Evolutionary conservation across 768 basidiomycete genomes (phyloP), one percentile per base, ranked within the genome.

Genomic region (Trametes coccinea): DNA sequence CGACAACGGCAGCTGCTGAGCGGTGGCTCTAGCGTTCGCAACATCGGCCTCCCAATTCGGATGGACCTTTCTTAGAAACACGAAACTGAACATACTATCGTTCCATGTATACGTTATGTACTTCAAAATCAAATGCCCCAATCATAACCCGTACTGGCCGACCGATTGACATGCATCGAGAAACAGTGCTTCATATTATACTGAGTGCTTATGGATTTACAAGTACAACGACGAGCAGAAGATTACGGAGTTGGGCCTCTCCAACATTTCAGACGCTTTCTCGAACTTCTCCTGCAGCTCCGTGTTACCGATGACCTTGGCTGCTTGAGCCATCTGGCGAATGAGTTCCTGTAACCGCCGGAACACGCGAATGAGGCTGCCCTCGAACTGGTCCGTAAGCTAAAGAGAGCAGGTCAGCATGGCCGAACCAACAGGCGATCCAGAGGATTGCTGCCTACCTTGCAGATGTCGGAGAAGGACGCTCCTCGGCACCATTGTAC

Each of bases 401-500:
- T 97, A 71, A n/a, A 34, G 48, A 43, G 16, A 3, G 2, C 33
- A 53, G 27, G 34, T 59, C 22, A 66, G 55, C 46, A 53, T 41
- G 37, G 27, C 7, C 54, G 14, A 46, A 14, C 29, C 11, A 11
- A 30, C n/a, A 5, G 6, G 14, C 47, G 2, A 5, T 37, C 34
- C 11, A 37, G 34, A 30, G 8, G 29, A 48, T 6, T 29, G 9
- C 11, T 13, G 8, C 30, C 5, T 49, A 92, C 95, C 85, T 97
- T 97, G 84, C 92, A 94, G 58, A 98, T 94, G 29, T 99, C 96
- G 0, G 90, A 80, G 76, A 99, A 99, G 30, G 92, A 93, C 14
- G 95, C 92, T 4, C 97, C 97, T n/a, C 93, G 87, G 77, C 96
- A 98, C 97, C 97, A 99, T 63, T 94, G 91, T 39, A 94, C 82